Evolutionary conservation across 179 eudicot genomes (phyloP), one percentile per base, ranked within the genome.

Genomic region (Nepenthes alata): DNA sequence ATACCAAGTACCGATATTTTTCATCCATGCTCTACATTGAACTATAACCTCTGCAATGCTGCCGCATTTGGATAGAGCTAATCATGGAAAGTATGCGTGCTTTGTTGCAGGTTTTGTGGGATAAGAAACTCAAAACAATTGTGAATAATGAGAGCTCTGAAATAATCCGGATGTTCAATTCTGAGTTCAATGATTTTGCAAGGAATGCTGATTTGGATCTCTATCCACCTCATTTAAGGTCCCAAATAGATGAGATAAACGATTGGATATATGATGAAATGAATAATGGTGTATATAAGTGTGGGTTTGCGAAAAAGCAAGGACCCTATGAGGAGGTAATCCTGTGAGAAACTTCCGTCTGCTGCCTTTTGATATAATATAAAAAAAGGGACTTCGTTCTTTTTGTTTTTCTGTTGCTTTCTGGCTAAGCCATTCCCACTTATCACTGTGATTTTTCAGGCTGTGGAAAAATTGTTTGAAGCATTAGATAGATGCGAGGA

Each of bases 61-160:
- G 25, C 25, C 25, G 25, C 25, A 41, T 41, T 4, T 41, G 45
- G 45, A 41, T 41, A 41, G 5, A 4, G 45, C 8, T 4, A 41
- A 41, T 41, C 45, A 41, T 41, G 5, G 45, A 41, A 52, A 52
- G 11, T 38, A 2, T 14, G 5, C 45, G 8, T 41, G 45, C 45
- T n/a, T 7, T 50, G 8, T 34, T 4, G 6, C 63, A 90, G 97
- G 90, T 90, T 70, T 70, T 90, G 48, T 90, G 96, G 96, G 97
- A 88, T 70, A 87, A 87, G 75, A 85, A 83, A 67, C 82, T 77
- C 13, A 69, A 73, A 64, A 86, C 91, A 36, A 80, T 89, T 47
- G 98, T 93, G 69, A 93, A 73, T 64, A 93, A 93, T 37, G 98
- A 93, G 86, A 93, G 98, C 62, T 69, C 80, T 15, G 98, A 93